Conservation (phyloP, 1,139 yeast species). For the Hyphopichia pseudoburtonii region DNA sequence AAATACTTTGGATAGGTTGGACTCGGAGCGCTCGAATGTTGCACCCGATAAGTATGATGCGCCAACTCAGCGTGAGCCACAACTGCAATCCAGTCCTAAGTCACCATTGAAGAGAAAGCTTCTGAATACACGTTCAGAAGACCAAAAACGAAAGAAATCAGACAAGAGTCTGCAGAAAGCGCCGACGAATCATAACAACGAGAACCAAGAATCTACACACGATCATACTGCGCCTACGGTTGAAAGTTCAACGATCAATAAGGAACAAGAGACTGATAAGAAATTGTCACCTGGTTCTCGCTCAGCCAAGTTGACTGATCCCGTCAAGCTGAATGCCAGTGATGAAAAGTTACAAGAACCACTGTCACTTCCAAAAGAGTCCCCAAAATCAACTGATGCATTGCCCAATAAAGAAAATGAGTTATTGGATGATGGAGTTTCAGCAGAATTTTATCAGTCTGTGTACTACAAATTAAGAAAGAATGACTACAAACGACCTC, state of each 20-base stretch:
- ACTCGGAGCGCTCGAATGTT: conserved; percentile 20
- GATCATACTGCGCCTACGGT: neutral
- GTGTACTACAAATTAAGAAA: conserved; percentile 46
- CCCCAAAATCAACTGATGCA: conserved; percentile 8
- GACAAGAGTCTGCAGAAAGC: conserved; percentile 9
- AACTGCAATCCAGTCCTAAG: neutral
- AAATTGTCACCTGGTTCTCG: neutral
- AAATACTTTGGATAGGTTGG: conserved; percentile 37
- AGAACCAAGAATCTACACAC: neutral
- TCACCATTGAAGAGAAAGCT: conserved; percentile 24
- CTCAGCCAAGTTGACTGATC: neutral
- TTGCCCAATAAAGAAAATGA: conserved; percentile 42
- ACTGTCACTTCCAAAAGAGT: neutral
- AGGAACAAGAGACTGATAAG: neutral
- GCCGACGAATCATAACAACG: neutral
- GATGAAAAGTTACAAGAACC: neutral
- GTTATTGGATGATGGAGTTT: conserved; percentile 38
- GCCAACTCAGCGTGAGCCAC: conserved; percentile 2
- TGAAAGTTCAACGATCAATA: too few relatives aligned
- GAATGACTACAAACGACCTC: conserved; percentile 49
- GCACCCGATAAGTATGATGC: conserved; percentile 11
- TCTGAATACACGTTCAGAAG: conserved; percentile 26
- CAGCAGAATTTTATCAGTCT: conserved; percentile 52
- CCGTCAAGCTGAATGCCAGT: neutral
- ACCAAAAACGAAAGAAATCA: conserved; percentile 22